Evolutionary conservation across 768 basidiomycete species (phyloP).

Genomic region (Hypholoma fasciculare): DNA sequence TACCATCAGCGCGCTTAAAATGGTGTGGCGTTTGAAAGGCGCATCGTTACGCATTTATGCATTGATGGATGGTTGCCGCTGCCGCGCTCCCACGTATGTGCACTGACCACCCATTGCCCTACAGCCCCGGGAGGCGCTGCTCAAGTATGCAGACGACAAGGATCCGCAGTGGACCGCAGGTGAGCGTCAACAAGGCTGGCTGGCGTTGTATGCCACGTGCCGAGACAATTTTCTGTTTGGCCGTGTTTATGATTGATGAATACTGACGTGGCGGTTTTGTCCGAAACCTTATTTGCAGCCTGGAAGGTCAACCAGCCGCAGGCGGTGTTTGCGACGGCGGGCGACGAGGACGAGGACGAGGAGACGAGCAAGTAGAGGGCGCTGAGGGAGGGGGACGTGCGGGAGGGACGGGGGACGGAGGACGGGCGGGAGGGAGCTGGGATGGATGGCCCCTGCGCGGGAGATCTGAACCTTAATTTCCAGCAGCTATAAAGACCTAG

Average conservation of each 20-base stretch:
- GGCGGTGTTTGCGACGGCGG: slow-evolving; percentile 76
- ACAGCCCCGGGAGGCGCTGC: slow-evolving; percentile 94
- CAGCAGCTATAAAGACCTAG: slow-evolving; percentile 80
- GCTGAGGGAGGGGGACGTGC: slow-evolving; percentile 16
- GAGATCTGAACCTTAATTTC: slow-evolving; percentile 86
- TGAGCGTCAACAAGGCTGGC: slow-evolving; percentile 38
- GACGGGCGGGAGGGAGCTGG: slow-evolving; percentile 29
- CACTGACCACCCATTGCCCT: slow-evolving; percentile 19
- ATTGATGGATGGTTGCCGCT: slow-evolving; percentile 28
- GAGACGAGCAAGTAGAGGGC: slow-evolving; percentile 22
- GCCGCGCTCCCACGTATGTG: slow-evolving; percentile 21
- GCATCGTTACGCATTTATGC: slow-evolving; percentile 20
- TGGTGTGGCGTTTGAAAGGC: slow-evolving; percentile 11
- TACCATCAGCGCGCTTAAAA: slow-evolving; percentile 28
- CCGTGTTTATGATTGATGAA: slow-evolving; percentile 43
- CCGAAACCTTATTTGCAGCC: slow-evolving; percentile 62
- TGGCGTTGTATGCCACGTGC: slow-evolving; percentile 27
- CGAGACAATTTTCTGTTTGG: slow-evolving; percentile 35
- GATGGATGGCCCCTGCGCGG: slow-evolving; percentile 69
- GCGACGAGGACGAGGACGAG: slow-evolving; percentile 54
- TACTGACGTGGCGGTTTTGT: slow-evolving; percentile 66
- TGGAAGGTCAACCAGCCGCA: slow-evolving; percentile 87
- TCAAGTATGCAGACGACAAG: slow-evolving; percentile 86
- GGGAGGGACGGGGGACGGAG: slow-evolving; percentile 16
- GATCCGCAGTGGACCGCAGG: slow-evolving; percentile 87